Conservation (phyloP, 2,329 filamentous ascomycete species). For the Pseudocercospora fuligena region DNA sequence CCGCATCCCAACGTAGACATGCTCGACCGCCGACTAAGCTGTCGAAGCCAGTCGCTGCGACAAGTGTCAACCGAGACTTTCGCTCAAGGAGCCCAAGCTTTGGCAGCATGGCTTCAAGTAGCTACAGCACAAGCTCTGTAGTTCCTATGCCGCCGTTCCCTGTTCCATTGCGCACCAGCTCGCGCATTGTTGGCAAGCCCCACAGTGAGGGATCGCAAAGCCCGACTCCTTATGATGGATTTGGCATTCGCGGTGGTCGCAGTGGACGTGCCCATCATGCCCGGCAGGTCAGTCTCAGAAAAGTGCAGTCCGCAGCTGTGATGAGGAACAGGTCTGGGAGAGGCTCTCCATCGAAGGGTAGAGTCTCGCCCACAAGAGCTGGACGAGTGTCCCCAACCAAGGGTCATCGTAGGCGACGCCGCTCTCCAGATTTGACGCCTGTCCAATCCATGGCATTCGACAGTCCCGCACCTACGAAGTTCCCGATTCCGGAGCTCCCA, state of each 20-base stretch:
- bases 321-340: constrained; percentile 60
- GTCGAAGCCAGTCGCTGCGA: constrained; percentile 2
- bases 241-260: constrained; percentile 26
- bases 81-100: constrained; percentile 69
- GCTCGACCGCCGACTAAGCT: constrained; percentile 30
- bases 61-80: constrained; percentile 27
- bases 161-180: constrained; percentile 87
- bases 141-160: constrained; percentile 75
- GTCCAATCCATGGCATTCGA: constrained; percentile 44
- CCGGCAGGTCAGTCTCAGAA: constrained; percentile 64
- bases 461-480: constrained; percentile 37
- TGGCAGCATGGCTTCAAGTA: constrained; percentile 54
- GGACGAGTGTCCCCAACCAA: constrained; percentile 61
- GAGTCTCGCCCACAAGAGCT: neutral
- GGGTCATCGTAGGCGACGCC: constrained; percentile 36
- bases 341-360: constrained; percentile 60
- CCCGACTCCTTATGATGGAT: constrained; percentile 64
- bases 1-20: constrained; percentile 31
- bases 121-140: constrained; percentile 39
- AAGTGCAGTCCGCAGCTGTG: constrained; percentile 80
- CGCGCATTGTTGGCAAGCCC: constrained; percentile 70
- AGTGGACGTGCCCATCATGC: constrained; percentile 25
- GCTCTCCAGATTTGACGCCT: constrained; percentile 42
- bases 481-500: constrained; percentile 42
- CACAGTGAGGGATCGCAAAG: constrained; percentile 78